Base-by-base conservation (phyloP, 495 filamentous ascomycete genomes). In the Cenococcum geophilum region DNA sequence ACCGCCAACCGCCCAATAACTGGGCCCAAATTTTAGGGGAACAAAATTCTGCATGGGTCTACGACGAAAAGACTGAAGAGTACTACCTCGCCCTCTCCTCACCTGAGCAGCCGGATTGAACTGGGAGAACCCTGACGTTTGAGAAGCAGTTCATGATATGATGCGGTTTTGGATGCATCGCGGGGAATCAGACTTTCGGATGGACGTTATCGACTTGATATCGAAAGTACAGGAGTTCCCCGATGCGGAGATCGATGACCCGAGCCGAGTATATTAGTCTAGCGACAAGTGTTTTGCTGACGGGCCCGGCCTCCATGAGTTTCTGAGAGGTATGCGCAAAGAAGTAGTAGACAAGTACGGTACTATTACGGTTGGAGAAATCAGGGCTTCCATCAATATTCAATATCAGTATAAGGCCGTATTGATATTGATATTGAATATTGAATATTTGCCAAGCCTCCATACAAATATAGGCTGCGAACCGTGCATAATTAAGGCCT, bases 81-180 rank as follows among this genome's bases (percentile, higher is more conserved):
- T 73, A 74, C 61, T 73, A 74, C 55, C 68, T 73, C 27, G 64
- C 69, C 37, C 60, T 73, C 23, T 74, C 68, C 68, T 58, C 42
- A 12, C 59, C 66, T 18, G 70, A 71, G 53, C 72, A 74, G 53
- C 72, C 72, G 4, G 72, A 74, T 45, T 74, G 16, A 74, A 74
- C 59, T 74, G 68, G 69, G 69, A 73, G 35, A 73, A 70, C 48
- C 22, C 23, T 14, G 61, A 62, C 22, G 52, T 57, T 5, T 48
- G 72, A 16, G n/a, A 66, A 18, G 65, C 67, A 1, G 63, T 74
- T 22, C 72, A 70, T 57, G 54, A 65, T 5, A 45, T 58, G 27
- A 72, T 74, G 65, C 45, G 61, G 35, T 74, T 68, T 57, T 74
- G 71, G 72, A 59, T 74, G 1, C 47, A 67, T 12, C 34, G 55